Conservation (phyloP, 192 early-diverging fungal genomes). For the Coemansia sp. region DNA sequence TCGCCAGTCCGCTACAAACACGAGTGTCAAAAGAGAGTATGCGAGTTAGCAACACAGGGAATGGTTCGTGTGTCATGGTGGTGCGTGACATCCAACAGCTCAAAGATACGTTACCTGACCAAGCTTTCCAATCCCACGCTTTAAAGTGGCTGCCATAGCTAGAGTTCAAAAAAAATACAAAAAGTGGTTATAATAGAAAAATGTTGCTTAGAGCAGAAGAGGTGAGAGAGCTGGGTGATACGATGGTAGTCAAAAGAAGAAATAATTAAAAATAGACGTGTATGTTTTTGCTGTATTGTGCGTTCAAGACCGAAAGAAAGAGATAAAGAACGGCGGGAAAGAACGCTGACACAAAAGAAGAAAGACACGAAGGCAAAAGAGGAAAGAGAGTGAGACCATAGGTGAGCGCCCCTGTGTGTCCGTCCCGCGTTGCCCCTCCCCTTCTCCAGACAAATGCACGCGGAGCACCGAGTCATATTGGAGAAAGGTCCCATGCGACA, state of each 20-base stretch:
- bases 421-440: conserved; percentile 4
- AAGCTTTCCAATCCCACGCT: conserved; percentile 69
- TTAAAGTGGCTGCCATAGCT: conserved; percentile 52
- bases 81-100: neutral
- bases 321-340: neutral
- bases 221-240: neutral
- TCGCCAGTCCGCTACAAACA: conserved; percentile 69
- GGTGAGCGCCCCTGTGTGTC: neutral
- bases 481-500: neutral
- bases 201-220: conserved; percentile 13
- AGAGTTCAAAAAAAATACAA: conserved; percentile 17
- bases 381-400: neutral
- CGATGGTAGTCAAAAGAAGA: conserved; percentile 1
- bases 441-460: conserved; percentile 9
- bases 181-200: neutral
- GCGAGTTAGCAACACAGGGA: neutral
- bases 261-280: conserved; percentile 7
- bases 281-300: neutral
- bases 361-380: conserved; percentile 25
- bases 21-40: neutral
- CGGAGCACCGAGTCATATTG: neutral
- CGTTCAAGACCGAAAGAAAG: conserved; percentile 5
- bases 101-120: conserved; percentile 58
- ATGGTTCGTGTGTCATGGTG: neutral
- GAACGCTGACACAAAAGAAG: neutral